Conservation (phyloP, 2,329 filamentous ascomycete genomes). For the Aureobasidium sp. region DNA sequence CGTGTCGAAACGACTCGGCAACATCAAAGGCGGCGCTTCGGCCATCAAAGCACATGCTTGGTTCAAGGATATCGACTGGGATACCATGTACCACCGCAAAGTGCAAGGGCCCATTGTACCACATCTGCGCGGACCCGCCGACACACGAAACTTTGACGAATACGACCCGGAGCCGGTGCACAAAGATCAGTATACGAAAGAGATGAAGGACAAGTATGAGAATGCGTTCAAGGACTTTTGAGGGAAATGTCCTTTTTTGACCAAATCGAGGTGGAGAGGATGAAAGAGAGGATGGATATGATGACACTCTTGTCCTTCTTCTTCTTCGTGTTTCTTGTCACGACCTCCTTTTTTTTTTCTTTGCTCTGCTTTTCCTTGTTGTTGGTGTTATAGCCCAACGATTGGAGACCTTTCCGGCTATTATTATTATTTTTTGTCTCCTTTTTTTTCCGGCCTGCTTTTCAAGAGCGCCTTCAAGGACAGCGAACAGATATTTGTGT, state of each 20-base stretch:
- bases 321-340: too few relatives aligned
- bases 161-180: slow-evolving; percentile 70
- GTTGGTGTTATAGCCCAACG: too few relatives aligned
- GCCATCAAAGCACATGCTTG: slow-evolving; percentile 70
- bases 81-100: slow-evolving; percentile 59
- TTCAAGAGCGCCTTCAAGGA: too few relatives aligned
- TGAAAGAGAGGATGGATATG: too few relatives aligned
- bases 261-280: too few relatives aligned
- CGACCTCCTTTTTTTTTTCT: too few relatives aligned
- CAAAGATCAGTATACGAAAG: slow-evolving; percentile 60
- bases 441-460: too few relatives aligned
- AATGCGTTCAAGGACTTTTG: slow-evolving; percentile 65
- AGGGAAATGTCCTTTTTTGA: slow-evolving; percentile 20
- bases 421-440: too few relatives aligned
- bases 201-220: slow-evolving; percentile 64
- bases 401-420: too few relatives aligned
- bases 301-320: too few relatives aligned
- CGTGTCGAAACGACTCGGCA: slow-evolving; percentile 68
- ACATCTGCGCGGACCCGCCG: slow-evolving; percentile 63
- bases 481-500: too few relatives aligned
- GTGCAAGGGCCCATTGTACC: slow-evolving; percentile 66
- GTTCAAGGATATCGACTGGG: slow-evolving; percentile 68
- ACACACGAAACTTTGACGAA: slow-evolving; percentile 73
- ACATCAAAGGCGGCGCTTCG: slow-evolving; percentile 65
- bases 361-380: too few relatives aligned